Percentiles rank a stretch among this genome's conserved stretches.
Conservation (phyloP, 441 rosid species). For the Raphanus hybrid region DNA sequence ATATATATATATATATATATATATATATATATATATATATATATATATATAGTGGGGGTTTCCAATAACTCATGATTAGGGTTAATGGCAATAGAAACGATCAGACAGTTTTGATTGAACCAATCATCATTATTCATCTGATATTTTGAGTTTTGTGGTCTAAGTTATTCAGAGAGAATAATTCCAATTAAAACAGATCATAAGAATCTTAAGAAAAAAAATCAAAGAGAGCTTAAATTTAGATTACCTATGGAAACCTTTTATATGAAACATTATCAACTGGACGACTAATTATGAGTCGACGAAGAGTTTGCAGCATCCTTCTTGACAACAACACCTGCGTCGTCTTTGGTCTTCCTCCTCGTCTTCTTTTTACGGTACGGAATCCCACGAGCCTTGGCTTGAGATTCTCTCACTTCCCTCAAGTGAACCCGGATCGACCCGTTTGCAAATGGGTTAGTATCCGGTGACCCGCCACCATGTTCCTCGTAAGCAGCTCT, state of each 20-base stretch:
- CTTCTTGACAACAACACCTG: conserved; percentile 21
- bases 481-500: conserved; percentile 75
- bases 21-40: neutral
- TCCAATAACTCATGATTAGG: conserved; percentile 14
- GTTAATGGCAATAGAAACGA: conserved; percentile 8
- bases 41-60: neutral
- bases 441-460: conserved; percentile 73
- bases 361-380: conserved; percentile 66
- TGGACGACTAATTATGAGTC: conserved; percentile 29
- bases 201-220: neutral
- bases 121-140: conserved; percentile 22
- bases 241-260: conserved; percentile 32
- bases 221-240: conserved; percentile 11
- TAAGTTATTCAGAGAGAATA: conserved; percentile 15
- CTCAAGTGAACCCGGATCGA: conserved; percentile 63
- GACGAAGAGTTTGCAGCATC: conserved; percentile 41
- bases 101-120: neutral
- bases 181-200: conserved; percentile 14
- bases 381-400: conserved; percentile 69
- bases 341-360: conserved; percentile 54
- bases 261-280: conserved; percentile 22
- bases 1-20: too few relatives aligned
- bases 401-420: conserved; percentile 73
- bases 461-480: conserved; percentile 68
- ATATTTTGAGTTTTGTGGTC: conserved; percentile 15